These are phyloP conservation scores for Chaetomiaceae sp. DNA, from an alignment of 2,329 filamentous ascomycete species.

Conservation along the genomic window DNA sequence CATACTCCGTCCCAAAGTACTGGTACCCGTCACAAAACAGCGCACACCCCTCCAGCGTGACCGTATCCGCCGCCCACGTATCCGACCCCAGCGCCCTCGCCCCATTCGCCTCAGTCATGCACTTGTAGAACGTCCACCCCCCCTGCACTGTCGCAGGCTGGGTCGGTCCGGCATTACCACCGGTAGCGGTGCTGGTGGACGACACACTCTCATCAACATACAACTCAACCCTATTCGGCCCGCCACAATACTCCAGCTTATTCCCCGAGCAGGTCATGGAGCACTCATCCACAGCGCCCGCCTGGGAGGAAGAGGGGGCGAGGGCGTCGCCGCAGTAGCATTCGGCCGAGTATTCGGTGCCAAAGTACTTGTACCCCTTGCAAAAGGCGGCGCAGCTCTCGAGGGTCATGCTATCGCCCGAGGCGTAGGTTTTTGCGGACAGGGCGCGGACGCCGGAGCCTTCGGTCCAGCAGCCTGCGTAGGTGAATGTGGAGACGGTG, in stretches of 20 bases:
- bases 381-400: constrained; percentile 44
- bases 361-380: constrained; percentile 43
- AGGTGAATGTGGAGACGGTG: constrained; percentile 39
- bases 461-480: constrained; percentile 47
- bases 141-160: constrained; percentile 31
- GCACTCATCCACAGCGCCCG: constrained; percentile 33
- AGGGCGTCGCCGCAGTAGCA: constrained; percentile 48
- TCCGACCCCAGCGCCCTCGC: constrained; percentile 35
- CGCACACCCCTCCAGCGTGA: constrained; percentile 39
- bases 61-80: constrained; percentile 29
- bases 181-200: constrained; percentile 12
- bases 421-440: constrained; percentile 34
- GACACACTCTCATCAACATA: constrained; percentile 19
- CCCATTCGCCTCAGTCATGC: constrained; percentile 36
- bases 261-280: constrained; percentile 35
- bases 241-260: constrained; percentile 35
- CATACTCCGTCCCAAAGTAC: constrained; percentile 38
- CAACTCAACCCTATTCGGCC: constrained; percentile 31
- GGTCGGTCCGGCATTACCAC: constrained; percentile 17
- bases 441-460: constrained; percentile 40
- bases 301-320: constrained; percentile 27
- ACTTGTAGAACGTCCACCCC: constrained; percentile 34
- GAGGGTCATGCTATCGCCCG: constrained; percentile 43
- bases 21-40: constrained; percentile 32
- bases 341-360: constrained; percentile 47